Base-by-base conservation (phyloP, 176 grass and related monocot genomes). In the Zoysia pacifica region DNA sequence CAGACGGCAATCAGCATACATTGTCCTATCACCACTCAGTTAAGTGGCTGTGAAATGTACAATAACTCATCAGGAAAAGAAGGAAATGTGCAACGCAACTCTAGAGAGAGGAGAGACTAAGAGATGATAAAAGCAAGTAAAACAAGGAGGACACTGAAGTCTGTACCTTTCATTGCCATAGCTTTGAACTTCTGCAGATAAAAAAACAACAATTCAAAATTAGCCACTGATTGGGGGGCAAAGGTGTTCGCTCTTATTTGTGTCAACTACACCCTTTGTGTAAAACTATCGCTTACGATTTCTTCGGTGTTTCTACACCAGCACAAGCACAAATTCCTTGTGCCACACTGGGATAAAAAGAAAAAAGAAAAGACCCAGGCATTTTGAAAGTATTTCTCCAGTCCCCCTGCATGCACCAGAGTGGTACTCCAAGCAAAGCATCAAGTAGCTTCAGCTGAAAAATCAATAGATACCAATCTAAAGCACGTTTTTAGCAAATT, bases 131-230 rank as follows among this genome's bases (percentile, higher is more conserved):
- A 2, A 85, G 70, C 19, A 62, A n/a, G 2, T 77, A 66, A 79
- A 65, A 28, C 2, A 3, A n/a, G 55, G 58, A 70, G 16, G 2
- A 43, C 16, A 58, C 0, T n/a, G 62, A 67, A 42, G 18, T 44
- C 1, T 49, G 45, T 82, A 94, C 92, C 89, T 91, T 87, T 84
- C 86, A 72, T 76, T 52, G 69, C 44, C 80, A 59, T 67, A 52
- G 81, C 84, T 68, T 59, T 75, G 51, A 75, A 84, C 66, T 84
- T 91, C 92, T 94, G 81, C 75, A 84, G 36, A 12, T 18, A 73
- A 85, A 64, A 72, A 47, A 8, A 14, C 28, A 20, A 39, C 4
- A 47, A 76, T 19, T 61, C 15, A 56, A 28, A 65, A 35, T 77
- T 16, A 82, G 61, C 44, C 7, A 72, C 1, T 72, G n/a, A 35